These are phyloP conservation scores for Corylus americana DNA, from an alignment of 306 rosid species.

Conservation along the genomic window DNA sequence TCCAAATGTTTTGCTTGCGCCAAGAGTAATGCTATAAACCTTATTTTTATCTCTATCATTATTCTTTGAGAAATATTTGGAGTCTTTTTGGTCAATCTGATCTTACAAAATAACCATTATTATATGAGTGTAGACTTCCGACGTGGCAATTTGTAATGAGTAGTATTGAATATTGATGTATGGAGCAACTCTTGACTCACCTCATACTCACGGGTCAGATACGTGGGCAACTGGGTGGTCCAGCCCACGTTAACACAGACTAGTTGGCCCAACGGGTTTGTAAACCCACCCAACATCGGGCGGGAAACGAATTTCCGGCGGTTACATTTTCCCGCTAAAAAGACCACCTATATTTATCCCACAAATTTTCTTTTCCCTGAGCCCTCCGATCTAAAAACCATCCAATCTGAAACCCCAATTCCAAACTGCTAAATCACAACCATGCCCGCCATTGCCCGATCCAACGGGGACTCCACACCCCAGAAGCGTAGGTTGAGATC, in stretches of 20 bases:
- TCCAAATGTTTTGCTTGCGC: no score
- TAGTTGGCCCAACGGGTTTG: neutral
- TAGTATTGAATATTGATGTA: no score
- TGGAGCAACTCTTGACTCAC: no score
- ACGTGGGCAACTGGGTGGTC: neutral
- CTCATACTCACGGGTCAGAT: neutral
- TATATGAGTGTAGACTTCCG: no score
- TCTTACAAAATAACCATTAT: no score
- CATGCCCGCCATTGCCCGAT: slow-evolving; percentile 37
- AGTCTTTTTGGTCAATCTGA: no score
- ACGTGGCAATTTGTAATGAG: no score
- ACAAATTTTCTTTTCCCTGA: neutral
- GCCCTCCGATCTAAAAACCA: neutral
- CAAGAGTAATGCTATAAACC: no score
- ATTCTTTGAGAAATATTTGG: no score
- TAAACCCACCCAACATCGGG: slow-evolving; percentile 4
- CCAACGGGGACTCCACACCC: slow-evolving; percentile 30
- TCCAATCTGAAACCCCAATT: neutral
- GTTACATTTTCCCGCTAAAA: slow-evolving; percentile 33
- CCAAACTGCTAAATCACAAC: neutral
- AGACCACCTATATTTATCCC: neutral
- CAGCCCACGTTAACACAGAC: no score
- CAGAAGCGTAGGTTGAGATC: slow-evolving; percentile 53
- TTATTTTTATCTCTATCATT: no score
- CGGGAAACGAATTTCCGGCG: slow-evolving; percentile 22